Conservation (phyloP, 805 yeast genomes). For the Blastobotrys terrestris region DNA sequence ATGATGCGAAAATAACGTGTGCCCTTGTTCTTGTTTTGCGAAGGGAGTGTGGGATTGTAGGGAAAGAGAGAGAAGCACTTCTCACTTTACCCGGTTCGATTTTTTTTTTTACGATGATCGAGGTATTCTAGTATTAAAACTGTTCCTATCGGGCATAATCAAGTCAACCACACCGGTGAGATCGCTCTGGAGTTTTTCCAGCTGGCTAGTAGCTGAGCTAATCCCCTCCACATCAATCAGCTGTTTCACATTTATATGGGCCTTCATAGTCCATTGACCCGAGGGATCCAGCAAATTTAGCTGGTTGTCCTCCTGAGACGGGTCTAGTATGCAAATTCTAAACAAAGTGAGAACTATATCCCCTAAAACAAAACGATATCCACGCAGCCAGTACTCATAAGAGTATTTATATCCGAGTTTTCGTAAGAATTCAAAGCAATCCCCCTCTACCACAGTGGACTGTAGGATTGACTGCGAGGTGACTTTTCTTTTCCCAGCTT, state of each 20-base stretch:
- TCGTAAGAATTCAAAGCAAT: constrained; percentile 38
- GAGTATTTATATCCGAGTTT: constrained; percentile 68
- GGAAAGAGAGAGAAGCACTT: too few species aligned
- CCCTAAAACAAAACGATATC: constrained; percentile 55
- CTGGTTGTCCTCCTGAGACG: constrained; percentile 3
- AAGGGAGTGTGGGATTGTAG: too few species aligned
- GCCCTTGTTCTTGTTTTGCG: too few species aligned
- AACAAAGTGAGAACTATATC: constrained; percentile 52
- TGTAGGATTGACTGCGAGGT: constrained; percentile 65
- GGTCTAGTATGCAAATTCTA: constrained; percentile 32
- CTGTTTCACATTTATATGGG: constrained; percentile 62
- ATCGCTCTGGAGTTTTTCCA: constrained; percentile 57
- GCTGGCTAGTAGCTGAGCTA: constrained; percentile 55
- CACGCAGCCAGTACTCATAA: constrained; percentile 55
- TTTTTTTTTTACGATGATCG: constrained; percentile 8
- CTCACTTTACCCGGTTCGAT: too few species aligned
- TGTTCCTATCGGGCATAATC: constrained; percentile 67
- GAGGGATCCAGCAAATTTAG: constrained; percentile 24
- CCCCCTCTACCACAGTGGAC: constrained; percentile 33
- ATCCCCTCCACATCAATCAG: constrained; percentile 71
- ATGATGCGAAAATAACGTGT: neutral
- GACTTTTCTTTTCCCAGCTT: constrained; percentile 40
- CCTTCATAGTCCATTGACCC: constrained; percentile 41
- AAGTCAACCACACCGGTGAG: constrained; percentile 63
- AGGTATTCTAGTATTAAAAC: constrained; percentile 70